Base-by-base conservation (phyloP, 2,329 filamentous ascomycete genomes). In the Aspergillus melleus region DNA sequence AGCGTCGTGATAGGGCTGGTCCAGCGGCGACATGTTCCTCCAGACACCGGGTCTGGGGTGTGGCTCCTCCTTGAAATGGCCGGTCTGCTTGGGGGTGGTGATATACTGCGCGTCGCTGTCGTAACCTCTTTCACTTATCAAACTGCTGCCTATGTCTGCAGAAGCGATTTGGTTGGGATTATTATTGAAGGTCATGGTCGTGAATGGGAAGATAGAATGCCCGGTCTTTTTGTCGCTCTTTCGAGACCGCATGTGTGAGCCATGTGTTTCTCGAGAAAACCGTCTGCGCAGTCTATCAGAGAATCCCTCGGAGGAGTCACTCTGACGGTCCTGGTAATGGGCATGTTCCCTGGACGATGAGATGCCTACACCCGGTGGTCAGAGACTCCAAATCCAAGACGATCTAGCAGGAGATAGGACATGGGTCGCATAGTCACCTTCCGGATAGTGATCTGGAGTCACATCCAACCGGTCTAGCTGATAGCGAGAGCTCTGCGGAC, bases 51-150 rank as follows among this genome's bases (percentile, higher is more conserved):
- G 51, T 32, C 55, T 52, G 54, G 24, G 60, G 30, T 44, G 26
- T 32, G 54, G 49, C 29, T 59, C 49, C 16, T 64, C 62, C 47
- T 58, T 39, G 22, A 59, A 56, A 39, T 66, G 64, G 19, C 54
- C 62, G 20, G 59, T 61, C 14, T 72, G 67, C 22, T 67, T 70
- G 24, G 76, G 75, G 12, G 72, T 77, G 14, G 68, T 57, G 47
- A 79, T 73, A 42, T 61, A 74, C 32, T 74, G 75, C 11, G 76
- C 76, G 66, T 79, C 77, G 52, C 76, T 79, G 58, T 79, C 77
- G 59, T 79, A 79, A 8, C 70, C 74, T 56, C 67, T 68, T 39
- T 76, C 76, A 39, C 72, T 79, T 63, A 72, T 70, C 58, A 76
- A 60, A 54, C 73, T 76, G 55, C 72, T 71, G 46, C 70, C 72